phyloP scores from a whole-genome alignment of 768 basidiomycete genomes.

The Pholiota molesta region DNA sequence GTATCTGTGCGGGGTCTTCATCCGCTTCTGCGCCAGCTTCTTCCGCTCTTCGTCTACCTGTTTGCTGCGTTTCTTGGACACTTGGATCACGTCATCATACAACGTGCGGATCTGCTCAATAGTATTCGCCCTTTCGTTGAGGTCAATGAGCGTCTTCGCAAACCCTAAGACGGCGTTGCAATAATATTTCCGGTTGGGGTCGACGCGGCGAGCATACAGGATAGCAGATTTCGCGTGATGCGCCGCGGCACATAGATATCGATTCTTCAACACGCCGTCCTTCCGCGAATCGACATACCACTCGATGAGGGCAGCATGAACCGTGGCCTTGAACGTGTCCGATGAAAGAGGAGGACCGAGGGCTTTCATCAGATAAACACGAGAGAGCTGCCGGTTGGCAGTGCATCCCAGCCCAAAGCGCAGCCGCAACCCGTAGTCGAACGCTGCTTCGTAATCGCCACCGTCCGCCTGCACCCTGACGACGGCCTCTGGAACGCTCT shows the following conservation, averaged over 20 bases:
- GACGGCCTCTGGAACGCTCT: constrained; percentile 8
- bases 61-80: background rate
- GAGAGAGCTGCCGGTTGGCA: constrained; percentile 14
- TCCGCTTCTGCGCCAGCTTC: constrained; percentile 23
- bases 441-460: constrained; percentile 17
- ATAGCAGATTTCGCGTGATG: constrained; percentile 20
- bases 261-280: constrained; percentile 1
- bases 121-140: background rate
- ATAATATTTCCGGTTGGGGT: background rate
- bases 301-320: constrained; percentile 18
- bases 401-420: constrained; percentile 16
- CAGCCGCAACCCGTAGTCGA: constrained; percentile 20
- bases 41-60: constrained; percentile 10
- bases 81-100: background rate
- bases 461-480: constrained; percentile 17
- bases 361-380: constrained; percentile 21
- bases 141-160: background rate
- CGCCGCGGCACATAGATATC: constrained; percentile 15
- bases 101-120: background rate
- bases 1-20: constrained; percentile 27
- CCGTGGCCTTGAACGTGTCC: constrained; percentile 11
- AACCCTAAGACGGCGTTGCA: background rate
- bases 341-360: constrained; percentile 8
- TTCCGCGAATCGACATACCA: constrained; percentile 12
- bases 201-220: background rate